Conservation (phyloP, 2,329 filamentous ascomycete genomes). For the Ceratocystis papillata region DNA sequence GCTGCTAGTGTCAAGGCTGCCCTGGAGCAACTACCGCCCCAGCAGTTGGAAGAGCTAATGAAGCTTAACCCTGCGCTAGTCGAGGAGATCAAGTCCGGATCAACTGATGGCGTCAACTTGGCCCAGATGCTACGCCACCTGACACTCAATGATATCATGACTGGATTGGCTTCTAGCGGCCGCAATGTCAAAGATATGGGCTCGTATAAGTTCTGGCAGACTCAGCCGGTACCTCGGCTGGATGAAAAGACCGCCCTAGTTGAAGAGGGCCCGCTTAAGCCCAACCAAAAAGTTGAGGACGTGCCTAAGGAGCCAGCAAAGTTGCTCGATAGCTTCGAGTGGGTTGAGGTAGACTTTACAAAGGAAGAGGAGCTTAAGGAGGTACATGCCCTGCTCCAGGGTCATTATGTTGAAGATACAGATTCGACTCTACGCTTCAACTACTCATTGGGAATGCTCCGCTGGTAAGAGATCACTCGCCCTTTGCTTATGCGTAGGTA, state of each 20-base stretch:
- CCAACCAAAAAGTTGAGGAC: constrained; percentile 60
- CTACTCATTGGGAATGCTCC: constrained; percentile 78
- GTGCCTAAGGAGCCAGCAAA: constrained; percentile 66
- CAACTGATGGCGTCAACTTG: constrained; percentile 35
- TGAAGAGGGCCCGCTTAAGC: constrained; percentile 72
- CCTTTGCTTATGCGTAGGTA: too few relatives aligned
- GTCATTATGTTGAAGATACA: constrained; percentile 94
- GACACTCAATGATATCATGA: constrained; percentile 61
- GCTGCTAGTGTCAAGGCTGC: constrained; percentile 40
- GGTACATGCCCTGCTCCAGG: constrained; percentile 79
- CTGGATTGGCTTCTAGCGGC: constrained; percentile 61
- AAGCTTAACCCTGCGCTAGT: constrained; percentile 62
- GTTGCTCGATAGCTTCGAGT: constrained; percentile 78
- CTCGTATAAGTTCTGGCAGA: constrained; percentile 97
- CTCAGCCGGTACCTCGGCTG: constrained; percentile 86
- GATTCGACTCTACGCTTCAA: constrained; percentile 97
- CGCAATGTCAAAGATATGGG: constrained; percentile 96
- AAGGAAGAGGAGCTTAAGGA: constrained; percentile 72
- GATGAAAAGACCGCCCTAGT: constrained; percentile 43
- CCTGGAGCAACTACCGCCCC: constrained; percentile 42
- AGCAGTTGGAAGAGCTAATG: constrained; percentile 55
- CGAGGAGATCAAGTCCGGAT: constrained; percentile 40
- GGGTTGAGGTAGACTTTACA: constrained; percentile 79
- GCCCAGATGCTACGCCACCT: constrained; percentile 50
- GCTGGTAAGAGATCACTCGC: constrained; percentile 52